Base-by-base conservation (phyloP, 2,329 filamentous ascomycete genomes). In the Sporothrix sp. region DNA sequence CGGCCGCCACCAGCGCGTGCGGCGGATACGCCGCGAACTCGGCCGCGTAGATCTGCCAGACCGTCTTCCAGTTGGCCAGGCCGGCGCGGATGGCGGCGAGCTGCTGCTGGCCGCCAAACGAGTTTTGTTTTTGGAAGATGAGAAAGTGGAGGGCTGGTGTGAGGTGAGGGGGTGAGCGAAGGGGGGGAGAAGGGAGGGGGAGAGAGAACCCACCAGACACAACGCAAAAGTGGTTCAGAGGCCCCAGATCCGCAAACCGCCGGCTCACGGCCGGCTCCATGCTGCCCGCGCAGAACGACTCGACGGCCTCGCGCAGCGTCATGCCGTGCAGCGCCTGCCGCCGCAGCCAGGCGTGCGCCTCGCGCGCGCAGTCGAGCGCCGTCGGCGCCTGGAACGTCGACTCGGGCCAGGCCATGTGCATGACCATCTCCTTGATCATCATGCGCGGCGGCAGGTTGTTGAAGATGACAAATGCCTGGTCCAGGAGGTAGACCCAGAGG, bases 361-460 rank as follows among this genome's bases (percentile, higher is more conserved):
- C 50, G 2, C 16, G 35, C 2, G 43, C 43, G 18, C 50, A 52
- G 11, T 52, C 36, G 4, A 13, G 43, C 4, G 42, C 42, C n/a
- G 50, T 47, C 2, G 43, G 30, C 2, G 50, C 50, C 23, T 52
- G 50, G 16, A 52, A 52, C 8, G 28, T n/a, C 1, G 50, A 38
- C 28, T 52, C 50, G 8, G 50, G 50, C 35, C 14, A 52, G 35
- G 50, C 50, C 28, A 40, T 36, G 43, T 48, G 42, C 50, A 52
- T 52, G 28, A 30, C 50, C 50, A 52, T 52, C 25, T 52, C 50
- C n/a, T 46, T 42, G 36, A 52, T 48, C 23, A 52, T 44, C 20
- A 52, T 14, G 21, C 50, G 50, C 2, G 50, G 42, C 3, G 50
- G 50, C n/a, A 52, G 50, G 33, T 52, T 52, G 50, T 52, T 52